Percentiles rank a stretch among this genome's conserved stretches.
phyloP scores from a whole-genome alignment of 2,329 filamentous ascomycete species.

The Sordariomycetes sp. region DNA sequence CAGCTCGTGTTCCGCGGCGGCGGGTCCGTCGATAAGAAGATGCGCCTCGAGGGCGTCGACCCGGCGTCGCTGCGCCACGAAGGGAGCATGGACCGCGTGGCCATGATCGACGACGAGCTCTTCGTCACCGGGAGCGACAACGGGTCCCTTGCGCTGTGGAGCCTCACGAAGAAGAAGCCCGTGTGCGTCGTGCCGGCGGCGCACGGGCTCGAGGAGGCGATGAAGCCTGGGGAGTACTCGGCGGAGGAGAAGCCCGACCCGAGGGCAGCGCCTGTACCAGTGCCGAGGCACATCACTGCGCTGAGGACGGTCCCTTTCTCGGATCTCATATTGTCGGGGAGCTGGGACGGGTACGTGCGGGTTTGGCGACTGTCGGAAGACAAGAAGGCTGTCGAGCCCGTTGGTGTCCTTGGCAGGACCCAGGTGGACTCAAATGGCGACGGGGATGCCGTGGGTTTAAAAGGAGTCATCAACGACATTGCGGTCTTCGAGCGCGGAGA shows the following conservation, averaged over 20 bases:
- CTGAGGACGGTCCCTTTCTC: conserved; percentile 79
- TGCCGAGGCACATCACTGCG: conserved; percentile 85
- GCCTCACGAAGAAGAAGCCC: conserved; percentile 87
- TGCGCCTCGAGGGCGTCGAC: conserved; percentile 24
- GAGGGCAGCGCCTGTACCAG: conserved; percentile 48
- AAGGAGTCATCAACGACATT: conserved; percentile 81
- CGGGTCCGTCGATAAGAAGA: conserved; percentile 53
- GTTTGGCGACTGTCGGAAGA: conserved; percentile 80
- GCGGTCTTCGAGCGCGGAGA: conserved; percentile 78
- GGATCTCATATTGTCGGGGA: conserved; percentile 81
- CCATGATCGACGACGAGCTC: conserved; percentile 76
- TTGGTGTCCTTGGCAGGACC: conserved; percentile 46
- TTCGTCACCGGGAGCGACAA: conserved; percentile 95
- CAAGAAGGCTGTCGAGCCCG: conserved; percentile 63
- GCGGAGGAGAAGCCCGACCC: conserved; percentile 57
- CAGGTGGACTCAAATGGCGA: conserved; percentile 17
- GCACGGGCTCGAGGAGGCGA: conserved; percentile 71
- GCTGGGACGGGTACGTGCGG: conserved; percentile 84
- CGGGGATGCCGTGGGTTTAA: conserved; percentile 29
- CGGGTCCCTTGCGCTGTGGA: conserved; percentile 79
- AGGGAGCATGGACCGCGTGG: conserved; percentile 84
- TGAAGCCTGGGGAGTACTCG: conserved; percentile 58
- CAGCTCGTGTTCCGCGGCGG: conserved; percentile 93
- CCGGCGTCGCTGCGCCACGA: conserved; percentile 51
- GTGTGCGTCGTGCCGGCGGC: conserved; percentile 69